Conservation (phyloP, 169 alveolate species). For the Babesia divergens region DNA sequence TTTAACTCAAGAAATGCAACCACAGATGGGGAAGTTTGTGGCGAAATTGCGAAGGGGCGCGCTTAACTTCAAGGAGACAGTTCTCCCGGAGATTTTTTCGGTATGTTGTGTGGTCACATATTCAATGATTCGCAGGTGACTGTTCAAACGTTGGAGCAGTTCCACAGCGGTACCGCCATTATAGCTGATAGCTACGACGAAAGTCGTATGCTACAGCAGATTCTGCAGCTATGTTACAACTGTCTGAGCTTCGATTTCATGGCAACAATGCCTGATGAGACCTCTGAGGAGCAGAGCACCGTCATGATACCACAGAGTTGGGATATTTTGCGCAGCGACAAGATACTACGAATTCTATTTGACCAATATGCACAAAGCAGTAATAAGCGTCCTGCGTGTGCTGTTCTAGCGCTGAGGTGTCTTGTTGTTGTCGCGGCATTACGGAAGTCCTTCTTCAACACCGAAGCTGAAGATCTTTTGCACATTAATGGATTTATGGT, state of each 20-base stretch:
- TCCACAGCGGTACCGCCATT: slow-evolving; percentile 72
- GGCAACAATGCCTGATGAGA: slow-evolving; percentile 93
- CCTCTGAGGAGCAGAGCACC: slow-evolving; percentile 90
- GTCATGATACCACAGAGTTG: slow-evolving; percentile 91
- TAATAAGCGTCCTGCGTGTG: slow-evolving; percentile 72
- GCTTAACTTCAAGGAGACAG: slow-evolving; percentile 88
- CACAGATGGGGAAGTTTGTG: slow-evolving; percentile 78
- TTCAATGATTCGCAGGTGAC: slow-evolving; percentile 40
- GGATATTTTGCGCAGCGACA: slow-evolving; percentile 84
- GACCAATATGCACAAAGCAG: slow-evolving; percentile 72
- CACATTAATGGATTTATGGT: slow-evolving; percentile 82
- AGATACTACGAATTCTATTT: slow-evolving; percentile 79
- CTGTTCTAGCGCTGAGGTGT: slow-evolving; percentile 80
- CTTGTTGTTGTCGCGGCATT: slow-evolving; percentile 85
- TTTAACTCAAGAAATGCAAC: slow-evolving; percentile 84
- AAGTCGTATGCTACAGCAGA: slow-evolving; percentile 80
- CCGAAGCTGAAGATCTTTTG: slow-evolving; percentile 81
- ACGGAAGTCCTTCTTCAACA: slow-evolving; percentile 86
- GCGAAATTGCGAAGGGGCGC: slow-evolving; percentile 90
- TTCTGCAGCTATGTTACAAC: slow-evolving; percentile 84
- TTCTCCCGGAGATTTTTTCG: slow-evolving; percentile 84
- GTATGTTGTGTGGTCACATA: slow-evolving; percentile 52
- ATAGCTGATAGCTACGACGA: slow-evolving; percentile 75
- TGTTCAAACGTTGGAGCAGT: slow-evolving; percentile 63
- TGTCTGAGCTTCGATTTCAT: slow-evolving; percentile 89